Base-by-base conservation (phyloP, 2,329 filamentous ascomycete genomes). In the Cytospora mali region DNA sequence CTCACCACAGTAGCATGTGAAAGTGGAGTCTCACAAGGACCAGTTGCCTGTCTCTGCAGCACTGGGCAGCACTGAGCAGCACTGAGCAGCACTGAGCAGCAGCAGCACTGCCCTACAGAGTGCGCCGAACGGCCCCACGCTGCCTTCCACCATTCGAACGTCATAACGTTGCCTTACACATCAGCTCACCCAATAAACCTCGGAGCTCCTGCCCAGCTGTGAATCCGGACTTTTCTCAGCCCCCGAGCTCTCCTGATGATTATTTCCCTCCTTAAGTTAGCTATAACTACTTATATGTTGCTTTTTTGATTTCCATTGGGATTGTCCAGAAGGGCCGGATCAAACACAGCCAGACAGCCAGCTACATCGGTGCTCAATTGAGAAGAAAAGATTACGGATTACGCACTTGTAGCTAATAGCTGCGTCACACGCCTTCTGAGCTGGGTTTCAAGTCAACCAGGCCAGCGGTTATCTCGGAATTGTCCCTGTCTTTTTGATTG, bases 11-110 rank as follows among this genome's bases (percentile, higher is more conserved):
- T 18, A 18, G 61, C 61, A 63, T 63, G 61, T 63, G 61, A 63
- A 60, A 60, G 61, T 63, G 61, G 61, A 63, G 29, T 16, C 55
- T 31, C 16, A 39, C 33, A n/a, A n/a, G n/a, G n/a, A n/a, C n/a
- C n/a, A n/a, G n/a, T n/a, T n/a, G n/a, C n/a, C n/a, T n/a, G n/a
- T n/a, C n/a, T n/a, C n/a, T n/a, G n/a, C n/a, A n/a, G n/a, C n/a
- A n/a, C n/a, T n/a, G n/a, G n/a, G n/a, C n/a, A n/a, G n/a, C n/a
- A n/a, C n/a, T n/a, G n/a, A n/a, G n/a, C n/a, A n/a, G n/a, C n/a
- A n/a, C n/a, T n/a, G n/a, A n/a, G n/a, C n/a, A n/a, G n/a, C n/a
- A n/a, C n/a, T n/a, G n/a, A n/a, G n/a, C n/a, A n/a, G n/a, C n/a
- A n/a, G n/a, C n/a, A n/a, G n/a, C n/a, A n/a, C n/a, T n/a, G n/a